Evolutionary conservation across 441 rosid genomes (phyloP), one percentile per base, ranked within the genome.

Genomic region (Pelargonium cotyledonis): DNA sequence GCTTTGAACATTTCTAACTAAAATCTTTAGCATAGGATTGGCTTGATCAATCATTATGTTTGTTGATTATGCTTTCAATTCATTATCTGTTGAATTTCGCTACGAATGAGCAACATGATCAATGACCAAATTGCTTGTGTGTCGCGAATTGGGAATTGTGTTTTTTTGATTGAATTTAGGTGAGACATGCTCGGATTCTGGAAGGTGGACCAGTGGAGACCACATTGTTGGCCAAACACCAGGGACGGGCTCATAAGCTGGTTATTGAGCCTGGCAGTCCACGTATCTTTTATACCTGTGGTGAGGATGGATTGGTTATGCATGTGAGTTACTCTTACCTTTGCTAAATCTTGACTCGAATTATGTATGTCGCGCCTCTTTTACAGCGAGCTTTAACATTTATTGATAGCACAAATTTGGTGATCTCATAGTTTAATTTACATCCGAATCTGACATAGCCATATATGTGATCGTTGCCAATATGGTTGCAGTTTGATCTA

Each of bases 191-290:
- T 47, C 87, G 77, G 51, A 80, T 91, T 78, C 76, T 80, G 44
- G 99, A 91, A 65, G 31, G 77, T 73, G 96, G 87, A 44, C 68
- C 38, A 64, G 96, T 89, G 64, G 73, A 85, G 75, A 85, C 89
- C 65, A 60, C 71, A 67, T 63, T 83, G 73, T 77, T 94, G 38
- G 90, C 84, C 44, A 78, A 70, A 72, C 99, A 94, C 73, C 74
- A 80, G 14, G 88, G 91, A 70, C 74, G 86, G 67, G 96, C 84
- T 40, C 96, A 88, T 85, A 94, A 88, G 69, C 78, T 91, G 73
- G 90, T 92, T 67, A 72, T 90, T 79, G 99, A 91, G 78, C 97
- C 97, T 26, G 95, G 99, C 53, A 94, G 91, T 76, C 88, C 99
- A 67, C 84, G 86, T 75, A 74, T 86, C 67, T 86, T 94, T 46